These are phyloP conservation scores for Aspergillus vadensis DNA, from an alignment of 2,329 filamentous ascomycete genomes.

Conservation along the genomic window DNA sequence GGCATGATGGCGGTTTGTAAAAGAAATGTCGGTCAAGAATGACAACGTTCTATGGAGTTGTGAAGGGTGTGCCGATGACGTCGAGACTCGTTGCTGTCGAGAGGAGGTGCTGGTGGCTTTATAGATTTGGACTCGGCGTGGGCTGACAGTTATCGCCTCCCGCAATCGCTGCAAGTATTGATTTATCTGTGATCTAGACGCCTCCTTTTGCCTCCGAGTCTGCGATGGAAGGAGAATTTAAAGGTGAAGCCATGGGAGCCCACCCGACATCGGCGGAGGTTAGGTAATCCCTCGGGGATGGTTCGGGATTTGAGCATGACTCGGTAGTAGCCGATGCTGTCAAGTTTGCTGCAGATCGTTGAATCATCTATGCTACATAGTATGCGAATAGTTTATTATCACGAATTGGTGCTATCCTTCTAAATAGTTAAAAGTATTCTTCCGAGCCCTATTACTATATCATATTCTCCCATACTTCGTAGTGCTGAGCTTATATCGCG, in stretches of 20 bases:
- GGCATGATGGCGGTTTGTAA: slow-evolving; percentile 23
- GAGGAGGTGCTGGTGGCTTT: not conserved
- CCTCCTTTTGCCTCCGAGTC: not conserved
- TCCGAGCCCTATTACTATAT: too few species aligned
- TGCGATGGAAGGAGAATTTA: not conserved
- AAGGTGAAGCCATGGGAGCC: not conserved
- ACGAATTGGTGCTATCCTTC: not conserved
- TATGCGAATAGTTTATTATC: too few species aligned
- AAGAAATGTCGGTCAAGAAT: not conserved
- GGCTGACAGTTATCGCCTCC: not conserved
- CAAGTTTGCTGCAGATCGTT: not conserved
- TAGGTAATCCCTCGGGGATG: slow-evolving; percentile 10
- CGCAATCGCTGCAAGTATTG: not conserved
- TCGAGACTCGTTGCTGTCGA: not conserved
- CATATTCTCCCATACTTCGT: too few species aligned
- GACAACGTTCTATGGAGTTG: not conserved
- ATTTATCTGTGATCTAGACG: not conserved
- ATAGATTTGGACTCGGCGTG: not conserved
- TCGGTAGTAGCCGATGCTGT: not conserved
- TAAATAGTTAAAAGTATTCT: too few species aligned
- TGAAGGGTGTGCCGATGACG: not conserved
- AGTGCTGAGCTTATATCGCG: not conserved
- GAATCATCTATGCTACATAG: not conserved
- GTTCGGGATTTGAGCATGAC: slow-evolving; percentile 7
- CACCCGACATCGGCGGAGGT: slow-evolving; percentile 11